phyloP scores from a whole-genome alignment of 2,329 filamentous ascomycete species.

The Penicillium italicum region DNA sequence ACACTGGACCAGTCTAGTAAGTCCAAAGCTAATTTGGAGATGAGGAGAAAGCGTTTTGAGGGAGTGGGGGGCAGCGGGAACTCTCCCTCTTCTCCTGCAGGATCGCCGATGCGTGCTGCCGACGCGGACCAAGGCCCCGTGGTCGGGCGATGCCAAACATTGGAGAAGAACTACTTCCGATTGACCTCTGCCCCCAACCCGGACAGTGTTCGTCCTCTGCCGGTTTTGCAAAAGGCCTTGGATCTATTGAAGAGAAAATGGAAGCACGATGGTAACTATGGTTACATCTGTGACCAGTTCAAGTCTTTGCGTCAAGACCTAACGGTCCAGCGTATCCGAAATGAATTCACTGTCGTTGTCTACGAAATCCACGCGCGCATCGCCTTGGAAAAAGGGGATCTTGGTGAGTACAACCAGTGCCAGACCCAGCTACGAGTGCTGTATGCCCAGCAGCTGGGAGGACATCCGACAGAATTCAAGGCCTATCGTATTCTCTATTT shows the following conservation, averaged over 20 bases:
- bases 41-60: conserved; percentile 84
- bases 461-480: conserved; percentile 92
- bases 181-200: conserved; percentile 86
- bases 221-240: conserved; percentile 75
- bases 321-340: conserved; percentile 95
- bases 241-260: conserved; percentile 91
- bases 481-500: conserved; percentile 99
- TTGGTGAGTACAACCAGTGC: conserved; percentile 99
- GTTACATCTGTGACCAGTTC: conserved; percentile 98
- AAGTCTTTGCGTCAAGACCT: conserved; percentile 97
- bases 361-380: conserved; percentile 98
- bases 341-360: conserved; percentile 90
- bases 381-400: conserved; percentile 94
- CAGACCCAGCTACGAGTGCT: conserved; percentile 94
- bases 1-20: conserved; percentile 68
- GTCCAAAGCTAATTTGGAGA: conserved; percentile 81
- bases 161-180: conserved; percentile 94
- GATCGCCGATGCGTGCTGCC: conserved; percentile 47
- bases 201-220: conserved; percentile 80
- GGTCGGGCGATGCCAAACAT: conserved; percentile 73
- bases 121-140: conserved; percentile 61
- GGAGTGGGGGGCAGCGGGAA: conserved; percentile 44
- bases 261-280: conserved; percentile 89
- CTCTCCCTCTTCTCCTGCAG: conserved; percentile 43
- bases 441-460: conserved; percentile 81